phyloP scores from a whole-genome alignment of 352 stramenopile species.

The Phytophthora lateralis region DNA sequence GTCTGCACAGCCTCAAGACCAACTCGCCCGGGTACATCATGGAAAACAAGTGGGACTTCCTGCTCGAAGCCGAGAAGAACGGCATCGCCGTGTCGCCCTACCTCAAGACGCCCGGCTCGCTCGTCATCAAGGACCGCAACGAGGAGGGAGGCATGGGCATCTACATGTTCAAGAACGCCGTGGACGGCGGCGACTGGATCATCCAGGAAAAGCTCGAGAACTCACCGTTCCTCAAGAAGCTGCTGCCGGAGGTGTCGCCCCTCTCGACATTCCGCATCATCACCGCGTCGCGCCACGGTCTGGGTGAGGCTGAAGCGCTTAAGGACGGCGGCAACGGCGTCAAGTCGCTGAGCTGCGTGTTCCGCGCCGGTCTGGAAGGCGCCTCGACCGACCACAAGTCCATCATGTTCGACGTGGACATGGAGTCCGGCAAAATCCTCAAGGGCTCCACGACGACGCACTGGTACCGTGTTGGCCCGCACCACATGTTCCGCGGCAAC shows the following conservation, averaged over 20 bases:
- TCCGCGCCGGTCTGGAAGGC: conserved; percentile 65
- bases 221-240: conserved; percentile 87
- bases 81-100: conserved; percentile 95
- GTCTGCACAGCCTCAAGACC: conserved; percentile 94
- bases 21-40: conserved; percentile 93
- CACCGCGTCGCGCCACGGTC: conserved; percentile 88
- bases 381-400: conserved; percentile 97
- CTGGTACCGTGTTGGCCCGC: conserved; percentile 93
- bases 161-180: conserved; percentile 97
- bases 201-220: conserved; percentile 97
- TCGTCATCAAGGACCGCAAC: conserved; percentile 98
- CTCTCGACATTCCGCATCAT: conserved; percentile 99
- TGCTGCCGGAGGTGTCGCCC: conserved; percentile 93
- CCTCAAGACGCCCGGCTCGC: conserved; percentile 85
- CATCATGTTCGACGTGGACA: conserved; percentile 98
- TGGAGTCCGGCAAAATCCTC: conserved; percentile 91
- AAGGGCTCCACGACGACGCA: conserved; percentile 97
- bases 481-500: conserved; percentile 72
- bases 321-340: conserved; percentile 64
- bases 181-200: conserved; percentile 94
- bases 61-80: conserved; percentile 91
- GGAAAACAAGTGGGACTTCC: conserved; percentile 99
- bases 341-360: conserved; percentile 84
- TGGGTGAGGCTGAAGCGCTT: conserved; percentile 50
- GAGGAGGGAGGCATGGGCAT: conserved; percentile 98